Evolutionary conservation across 2,329 filamentous ascomycete species (phyloP).

Genomic region (Gremmenia infestans): DNA sequence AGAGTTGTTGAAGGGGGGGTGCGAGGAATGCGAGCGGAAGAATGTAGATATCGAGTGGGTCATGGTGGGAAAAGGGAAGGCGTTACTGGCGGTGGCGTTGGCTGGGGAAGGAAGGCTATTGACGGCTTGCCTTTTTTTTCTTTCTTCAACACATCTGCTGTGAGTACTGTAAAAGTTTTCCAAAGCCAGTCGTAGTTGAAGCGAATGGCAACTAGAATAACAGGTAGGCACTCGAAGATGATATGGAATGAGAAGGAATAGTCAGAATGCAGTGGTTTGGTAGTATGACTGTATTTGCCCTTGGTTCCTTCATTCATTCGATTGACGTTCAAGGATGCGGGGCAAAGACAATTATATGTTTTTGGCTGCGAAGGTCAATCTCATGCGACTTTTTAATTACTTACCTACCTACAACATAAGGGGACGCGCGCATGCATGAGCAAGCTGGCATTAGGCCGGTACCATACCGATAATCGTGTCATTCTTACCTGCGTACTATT

Average conservation of each 20-base stretch:
- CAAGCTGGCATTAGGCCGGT: not conserved
- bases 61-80: slow-evolving; percentile 17
- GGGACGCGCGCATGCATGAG: not conserved
- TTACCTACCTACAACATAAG: not conserved
- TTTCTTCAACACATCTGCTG: not conserved
- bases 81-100: not conserved
- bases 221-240: too few species aligned
- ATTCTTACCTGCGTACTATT: not conserved
- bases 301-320: not conserved
- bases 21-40: slow-evolving; percentile 19
- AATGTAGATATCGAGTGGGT: slow-evolving; percentile 23
- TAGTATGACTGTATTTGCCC: not conserved
- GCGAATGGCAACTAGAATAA: too few species aligned
- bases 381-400: not conserved
- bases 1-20: slow-evolving; percentile 5
- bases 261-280: too few species aligned
- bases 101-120: not conserved
- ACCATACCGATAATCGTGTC: too few species aligned
- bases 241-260: too few species aligned
- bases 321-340: not conserved
- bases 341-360: not conserved
- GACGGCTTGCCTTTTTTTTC: not conserved
- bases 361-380: not conserved
- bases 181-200: too few species aligned
- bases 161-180: too few species aligned